Percentiles rank a stretch among this genome's conserved stretches.
Conservation (phyloP, 495 filamentous ascomycete genomes). For the Aspergillus bridgeri region DNA sequence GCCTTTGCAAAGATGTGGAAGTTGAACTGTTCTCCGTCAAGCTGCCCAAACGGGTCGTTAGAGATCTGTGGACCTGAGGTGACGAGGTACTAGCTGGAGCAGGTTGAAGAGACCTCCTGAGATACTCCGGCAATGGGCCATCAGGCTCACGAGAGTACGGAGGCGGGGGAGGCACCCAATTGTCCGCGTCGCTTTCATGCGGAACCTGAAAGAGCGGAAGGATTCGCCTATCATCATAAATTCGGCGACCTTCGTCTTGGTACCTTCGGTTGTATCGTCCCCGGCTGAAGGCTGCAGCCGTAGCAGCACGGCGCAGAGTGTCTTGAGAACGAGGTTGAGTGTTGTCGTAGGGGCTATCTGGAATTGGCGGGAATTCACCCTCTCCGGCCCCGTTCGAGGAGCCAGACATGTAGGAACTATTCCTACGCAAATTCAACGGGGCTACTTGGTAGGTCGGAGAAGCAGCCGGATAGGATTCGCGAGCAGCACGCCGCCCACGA, state of each 20-base stretch:
- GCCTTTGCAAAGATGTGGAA: constrained; percentile 30
- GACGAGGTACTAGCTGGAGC: constrained; percentile 9
- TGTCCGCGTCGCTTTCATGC: constrained; percentile 86
- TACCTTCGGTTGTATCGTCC: constrained; percentile 52
- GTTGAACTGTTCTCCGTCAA: constrained; percentile 18
- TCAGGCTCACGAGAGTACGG: constrained; percentile 74
- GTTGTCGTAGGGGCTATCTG: constrained; percentile 66
- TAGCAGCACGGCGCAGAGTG: constrained; percentile 74
- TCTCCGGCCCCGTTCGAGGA: constrained; percentile 18
- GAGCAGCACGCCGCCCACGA: constrained; percentile 16
- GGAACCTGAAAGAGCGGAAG: constrained; percentile 49
- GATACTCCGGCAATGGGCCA: constrained; percentile 52
- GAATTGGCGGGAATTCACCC: constrained; percentile 19
- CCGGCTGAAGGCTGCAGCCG: constrained; percentile 68
- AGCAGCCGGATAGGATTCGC: constrained; percentile 24
- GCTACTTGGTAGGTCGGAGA: constrained; percentile 12
- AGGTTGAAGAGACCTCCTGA: constrained; percentile 38
- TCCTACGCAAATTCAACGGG: constrained; percentile 18
- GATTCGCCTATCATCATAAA: constrained; percentile 12
- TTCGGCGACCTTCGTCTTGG: constrained; percentile 22
- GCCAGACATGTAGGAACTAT: constrained; percentile 23
- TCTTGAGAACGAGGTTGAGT: constrained; percentile 72
- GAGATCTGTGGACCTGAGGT: constrained; percentile 20
- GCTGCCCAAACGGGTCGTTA: constrained; percentile 24
- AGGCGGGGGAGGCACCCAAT: constrained; percentile 92